These are phyloP conservation scores for Boletales sp. DNA, from an alignment of 768 basidiomycete species.

Conservation along the genomic window DNA sequence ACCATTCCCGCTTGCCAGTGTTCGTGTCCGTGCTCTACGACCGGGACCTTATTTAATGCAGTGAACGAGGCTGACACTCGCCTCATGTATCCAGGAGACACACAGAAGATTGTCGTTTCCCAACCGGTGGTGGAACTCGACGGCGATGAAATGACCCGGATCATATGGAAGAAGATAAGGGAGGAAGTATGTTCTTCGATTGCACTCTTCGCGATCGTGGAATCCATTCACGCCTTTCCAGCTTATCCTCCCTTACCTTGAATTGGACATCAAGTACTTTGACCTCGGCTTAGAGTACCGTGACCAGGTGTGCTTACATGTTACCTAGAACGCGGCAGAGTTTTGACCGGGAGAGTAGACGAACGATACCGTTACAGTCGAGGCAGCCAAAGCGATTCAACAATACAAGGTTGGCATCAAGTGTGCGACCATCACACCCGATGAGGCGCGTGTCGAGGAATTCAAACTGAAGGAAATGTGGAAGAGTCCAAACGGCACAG, in stretches of 20 bases:
- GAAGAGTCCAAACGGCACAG: conserved; percentile 95
- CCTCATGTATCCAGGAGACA: conserved; percentile 17
- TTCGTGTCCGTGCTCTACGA: background rate
- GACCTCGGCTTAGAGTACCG: conserved; percentile 95
- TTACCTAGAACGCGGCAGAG: background rate
- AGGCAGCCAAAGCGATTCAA: conserved; percentile 91
- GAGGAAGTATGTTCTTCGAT: conserved; percentile 65
- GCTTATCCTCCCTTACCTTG: conserved; percentile 94
- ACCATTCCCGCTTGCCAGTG: background rate
- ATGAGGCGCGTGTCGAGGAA: conserved; percentile 93
- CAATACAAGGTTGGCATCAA: conserved; percentile 97
- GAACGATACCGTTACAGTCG: conserved; percentile 88
- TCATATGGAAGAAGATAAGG: conserved; percentile 98
- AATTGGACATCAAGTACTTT: conserved; percentile 97
- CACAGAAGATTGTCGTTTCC: conserved; percentile 67
- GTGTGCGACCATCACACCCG: conserved; percentile 98
- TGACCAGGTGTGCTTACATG: conserved; percentile 58
- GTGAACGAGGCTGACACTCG: conserved; percentile 1
- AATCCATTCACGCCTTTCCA: conserved; percentile 28
- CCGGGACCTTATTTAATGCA: background rate
- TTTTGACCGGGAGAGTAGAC: conserved; percentile 50
- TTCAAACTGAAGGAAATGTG: conserved; percentile 99
- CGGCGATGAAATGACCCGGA: conserved; percentile 98
- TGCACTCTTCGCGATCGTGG: background rate
- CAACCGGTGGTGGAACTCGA: conserved; percentile 95